Conservation (phyloP, 2,329 filamentous ascomycete genomes). For the Amphichorda felina region DNA sequence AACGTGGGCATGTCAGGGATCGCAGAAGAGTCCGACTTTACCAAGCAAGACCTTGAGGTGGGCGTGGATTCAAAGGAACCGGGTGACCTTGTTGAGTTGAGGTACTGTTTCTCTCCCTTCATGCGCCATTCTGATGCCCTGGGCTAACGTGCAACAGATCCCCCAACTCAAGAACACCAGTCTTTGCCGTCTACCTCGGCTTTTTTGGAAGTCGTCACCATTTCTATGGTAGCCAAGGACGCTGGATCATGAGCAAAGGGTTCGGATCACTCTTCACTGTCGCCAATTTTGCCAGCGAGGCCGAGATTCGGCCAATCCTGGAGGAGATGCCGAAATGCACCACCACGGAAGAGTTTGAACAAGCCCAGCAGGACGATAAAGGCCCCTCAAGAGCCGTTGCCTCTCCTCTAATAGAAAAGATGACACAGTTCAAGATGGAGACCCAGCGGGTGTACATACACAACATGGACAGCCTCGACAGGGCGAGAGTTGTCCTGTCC, state of each 20-base stretch:
- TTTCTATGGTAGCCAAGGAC: constrained; percentile 40
- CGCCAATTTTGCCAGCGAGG: constrained; percentile 27
- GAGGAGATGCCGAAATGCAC: constrained; percentile 14
- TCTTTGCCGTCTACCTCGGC: constrained; percentile 42
- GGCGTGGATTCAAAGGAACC: constrained; percentile 16
- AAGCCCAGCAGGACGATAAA: constrained; percentile 17
- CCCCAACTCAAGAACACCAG: constrained; percentile 27
- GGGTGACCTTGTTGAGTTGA: constrained; percentile 41
- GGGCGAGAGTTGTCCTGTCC: constrained; percentile 27
- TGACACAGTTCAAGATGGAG: constrained; percentile 30
- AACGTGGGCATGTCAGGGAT: constrained; percentile 9
- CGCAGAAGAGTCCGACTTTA: constrained; percentile 4
- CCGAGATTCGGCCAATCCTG: constrained; percentile 27
- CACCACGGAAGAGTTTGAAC: constrained; percentile 17
- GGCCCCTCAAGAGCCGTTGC: constrained; percentile 33
- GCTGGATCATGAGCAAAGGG: constrained; percentile 30
- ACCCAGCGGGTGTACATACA: constrained; percentile 33
- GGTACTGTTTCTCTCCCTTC: constrained; percentile 12
- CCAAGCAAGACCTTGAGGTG: constrained; percentile 1
- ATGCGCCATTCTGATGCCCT: neutral
- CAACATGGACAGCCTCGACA: constrained; percentile 35
- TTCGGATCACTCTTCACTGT: constrained; percentile 37
- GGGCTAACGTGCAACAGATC: constrained; percentile 10
- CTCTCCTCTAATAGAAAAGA: constrained; percentile 29
- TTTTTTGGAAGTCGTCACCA: constrained; percentile 37